A percentile compares a stretch with the other conserved stretches of the same genome.
These are phyloP conservation scores for Cucurbita maxima DNA, from an alignment of 306 rosid species.

Conservation along the genomic window DNA sequence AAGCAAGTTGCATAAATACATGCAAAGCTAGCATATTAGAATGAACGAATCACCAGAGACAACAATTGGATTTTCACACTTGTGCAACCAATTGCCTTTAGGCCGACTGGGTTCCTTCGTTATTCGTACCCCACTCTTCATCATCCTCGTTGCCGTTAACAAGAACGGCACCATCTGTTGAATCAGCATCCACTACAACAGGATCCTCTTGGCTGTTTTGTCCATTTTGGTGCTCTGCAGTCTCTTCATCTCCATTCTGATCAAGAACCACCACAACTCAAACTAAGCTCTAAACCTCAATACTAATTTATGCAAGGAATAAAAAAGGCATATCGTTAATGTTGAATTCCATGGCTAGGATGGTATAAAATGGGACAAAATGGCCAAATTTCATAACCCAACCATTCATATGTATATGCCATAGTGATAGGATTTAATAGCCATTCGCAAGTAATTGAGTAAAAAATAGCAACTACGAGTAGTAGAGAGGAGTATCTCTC, in stretches of 20 bases:
- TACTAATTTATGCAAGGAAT: not conserved
- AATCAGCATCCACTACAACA: conserved; percentile 28
- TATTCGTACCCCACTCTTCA: conserved; percentile 21
- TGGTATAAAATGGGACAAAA: not conserved
- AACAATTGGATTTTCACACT: conserved; percentile 16
- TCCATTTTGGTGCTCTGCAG: conserved; percentile 12
- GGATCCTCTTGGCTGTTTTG: conserved; percentile 18
- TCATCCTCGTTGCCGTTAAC: conserved; percentile 25
- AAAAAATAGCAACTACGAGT: too few relatives aligned
- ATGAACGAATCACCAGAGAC: conserved; percentile 18
- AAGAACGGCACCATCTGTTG: conserved; percentile 23
- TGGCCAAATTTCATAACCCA: not conserved
- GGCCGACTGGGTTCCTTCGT: conserved; percentile 15
- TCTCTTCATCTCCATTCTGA: conserved; percentile 16
- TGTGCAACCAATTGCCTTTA: conserved; percentile 16
- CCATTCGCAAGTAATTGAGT: too few relatives aligned
- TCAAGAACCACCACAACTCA: conserved; percentile 10
- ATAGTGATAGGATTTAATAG: too few relatives aligned
- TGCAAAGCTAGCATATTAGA: conserved; percentile 10
- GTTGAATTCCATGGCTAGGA: not conserved
- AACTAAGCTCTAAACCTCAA: not conserved
- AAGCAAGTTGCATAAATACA: not conserved
- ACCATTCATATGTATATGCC: too few relatives aligned
- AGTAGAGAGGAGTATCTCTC: too few relatives aligned
- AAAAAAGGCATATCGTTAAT: not conserved